phyloP scores from a whole-genome alignment of 2,329 filamentous ascomycete species.

The Verticillium nubilum region DNA sequence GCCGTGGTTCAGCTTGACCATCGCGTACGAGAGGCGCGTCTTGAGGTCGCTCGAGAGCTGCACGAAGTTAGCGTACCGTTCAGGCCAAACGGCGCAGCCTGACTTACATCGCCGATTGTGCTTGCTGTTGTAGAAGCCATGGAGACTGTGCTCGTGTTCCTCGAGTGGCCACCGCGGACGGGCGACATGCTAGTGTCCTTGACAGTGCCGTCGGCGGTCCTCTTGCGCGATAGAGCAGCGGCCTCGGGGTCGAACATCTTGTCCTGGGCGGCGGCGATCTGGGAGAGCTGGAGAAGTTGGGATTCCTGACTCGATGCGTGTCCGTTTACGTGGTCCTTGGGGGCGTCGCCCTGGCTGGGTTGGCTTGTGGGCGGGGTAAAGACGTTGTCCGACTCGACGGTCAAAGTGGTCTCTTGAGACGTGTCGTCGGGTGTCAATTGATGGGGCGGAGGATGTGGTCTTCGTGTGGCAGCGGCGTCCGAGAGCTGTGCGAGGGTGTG shows the following conservation, averaged over 20 bases:
- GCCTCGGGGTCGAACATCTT: constrained; percentile 35
- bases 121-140: constrained; percentile 56
- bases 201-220: constrained; percentile 70
- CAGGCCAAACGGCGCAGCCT: constrained; percentile 5
- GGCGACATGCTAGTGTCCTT: constrained; percentile 51
- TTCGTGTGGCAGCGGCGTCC: background rate
- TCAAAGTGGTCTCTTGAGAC: constrained; percentile 21
- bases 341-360: constrained; percentile 11
- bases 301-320: constrained; percentile 46
- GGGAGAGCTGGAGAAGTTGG: constrained; percentile 53
- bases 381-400: constrained; percentile 19
- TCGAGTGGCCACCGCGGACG: constrained; percentile 53
- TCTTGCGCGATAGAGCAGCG: constrained; percentile 52
- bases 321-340: constrained; percentile 17
- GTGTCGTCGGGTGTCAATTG: constrained; percentile 13
- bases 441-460: background rate
- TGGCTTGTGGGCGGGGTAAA: constrained; percentile 22
- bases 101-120: constrained; percentile 71
- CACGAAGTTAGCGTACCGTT: constrained; percentile 5
- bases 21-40: constrained; percentile 83
- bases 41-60: constrained; percentile 75
- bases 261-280: constrained; percentile 49
- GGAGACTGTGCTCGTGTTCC: constrained; percentile 66
- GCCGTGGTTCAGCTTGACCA: constrained; percentile 87
- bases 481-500: constrained; percentile 1